Conservation (phyloP, 768 basidiomycete species). For the Lactarius deliciosus region DNA sequence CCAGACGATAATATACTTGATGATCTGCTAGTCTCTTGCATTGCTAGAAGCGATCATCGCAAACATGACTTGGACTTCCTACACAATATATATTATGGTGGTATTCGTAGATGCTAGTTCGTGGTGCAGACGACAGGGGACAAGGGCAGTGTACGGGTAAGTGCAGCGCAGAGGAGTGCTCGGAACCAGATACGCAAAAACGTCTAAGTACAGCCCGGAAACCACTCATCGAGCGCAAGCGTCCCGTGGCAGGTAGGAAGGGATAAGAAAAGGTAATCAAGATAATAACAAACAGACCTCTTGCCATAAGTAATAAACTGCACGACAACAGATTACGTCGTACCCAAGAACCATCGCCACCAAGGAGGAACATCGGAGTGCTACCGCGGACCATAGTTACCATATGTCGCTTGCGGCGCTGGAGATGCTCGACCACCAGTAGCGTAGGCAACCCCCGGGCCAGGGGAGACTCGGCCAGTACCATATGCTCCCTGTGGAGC, state of each 20-base stretch:
- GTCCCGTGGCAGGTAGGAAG: background rate
- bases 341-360: constrained; percentile 2
- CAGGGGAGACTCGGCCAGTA: constrained; percentile 11
- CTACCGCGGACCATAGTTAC: constrained; percentile 31
- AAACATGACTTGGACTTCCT: background rate
- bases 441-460: constrained; percentile 7
- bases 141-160: background rate
- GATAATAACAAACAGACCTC: background rate
- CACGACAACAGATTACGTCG: background rate
- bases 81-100: constrained; percentile 11
- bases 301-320: constrained; percentile 7
- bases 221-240: constrained; percentile 12
- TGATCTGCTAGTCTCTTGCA: background rate
- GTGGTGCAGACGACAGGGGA: constrained; percentile 2
- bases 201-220: background rate
- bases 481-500: constrained; percentile 25
- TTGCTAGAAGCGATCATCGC: background rate
- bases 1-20: background rate
- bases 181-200: constrained; percentile 1
- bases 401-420: constrained; percentile 48
- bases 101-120: constrained; percentile 7
- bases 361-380: background rate
- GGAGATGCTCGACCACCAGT: constrained; percentile 44
- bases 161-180: background rate
- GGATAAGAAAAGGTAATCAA: background rate